A percentile compares a stretch with the other conserved stretches of the same genome.
These are phyloP conservation scores for Leucoagaricus sp. DNA, from an alignment of 1,284 basidiomycete genomes.

Conservation along the genomic window DNA sequence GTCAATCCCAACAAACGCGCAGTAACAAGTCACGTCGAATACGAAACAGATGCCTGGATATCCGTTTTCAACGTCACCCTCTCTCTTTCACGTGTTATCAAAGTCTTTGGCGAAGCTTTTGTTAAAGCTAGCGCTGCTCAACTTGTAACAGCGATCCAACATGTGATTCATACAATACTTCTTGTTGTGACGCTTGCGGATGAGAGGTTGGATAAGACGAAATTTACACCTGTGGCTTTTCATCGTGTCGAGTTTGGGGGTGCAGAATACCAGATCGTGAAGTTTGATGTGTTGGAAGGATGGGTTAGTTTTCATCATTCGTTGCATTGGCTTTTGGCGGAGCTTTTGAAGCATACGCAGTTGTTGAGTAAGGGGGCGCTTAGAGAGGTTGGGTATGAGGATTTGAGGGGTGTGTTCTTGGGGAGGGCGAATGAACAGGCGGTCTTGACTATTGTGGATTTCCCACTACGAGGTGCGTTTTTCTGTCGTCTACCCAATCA, in stretches of 20 bases:
- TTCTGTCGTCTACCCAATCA: background rate
- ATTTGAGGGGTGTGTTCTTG: constrained; percentile 62
- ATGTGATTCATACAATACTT: constrained; percentile 74
- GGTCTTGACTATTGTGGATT: constrained; percentile 78
- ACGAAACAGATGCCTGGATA: constrained; percentile 93
- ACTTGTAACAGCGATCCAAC: constrained; percentile 69
- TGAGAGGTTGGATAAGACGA: constrained; percentile 64
- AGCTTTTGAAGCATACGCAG: constrained; percentile 83
- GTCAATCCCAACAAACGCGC: constrained; percentile 90
- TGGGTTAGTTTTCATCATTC: constrained; percentile 96
- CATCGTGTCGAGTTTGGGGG: constrained; percentile 70
- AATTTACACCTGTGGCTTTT: constrained; percentile 62
- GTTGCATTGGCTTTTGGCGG: constrained; percentile 89
- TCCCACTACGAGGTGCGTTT: constrained; percentile 78
- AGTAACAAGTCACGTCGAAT: constrained; percentile 83
- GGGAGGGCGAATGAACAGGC: constrained; percentile 61
- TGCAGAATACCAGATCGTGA: constrained; percentile 59
- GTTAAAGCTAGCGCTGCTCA: constrained; percentile 55
- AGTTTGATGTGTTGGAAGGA: constrained; percentile 80
- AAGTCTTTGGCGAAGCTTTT: constrained; percentile 85
- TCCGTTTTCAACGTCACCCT: constrained; percentile 92
- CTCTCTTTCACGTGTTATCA: constrained; percentile 84
- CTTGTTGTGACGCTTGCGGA: constrained; percentile 67
- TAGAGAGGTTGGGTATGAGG: constrained; percentile 49
- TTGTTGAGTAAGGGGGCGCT: constrained; percentile 60